Evolutionary conservation across 768 basidiomycete species (phyloP).

Genomic region (Termitomyces sp.): DNA sequence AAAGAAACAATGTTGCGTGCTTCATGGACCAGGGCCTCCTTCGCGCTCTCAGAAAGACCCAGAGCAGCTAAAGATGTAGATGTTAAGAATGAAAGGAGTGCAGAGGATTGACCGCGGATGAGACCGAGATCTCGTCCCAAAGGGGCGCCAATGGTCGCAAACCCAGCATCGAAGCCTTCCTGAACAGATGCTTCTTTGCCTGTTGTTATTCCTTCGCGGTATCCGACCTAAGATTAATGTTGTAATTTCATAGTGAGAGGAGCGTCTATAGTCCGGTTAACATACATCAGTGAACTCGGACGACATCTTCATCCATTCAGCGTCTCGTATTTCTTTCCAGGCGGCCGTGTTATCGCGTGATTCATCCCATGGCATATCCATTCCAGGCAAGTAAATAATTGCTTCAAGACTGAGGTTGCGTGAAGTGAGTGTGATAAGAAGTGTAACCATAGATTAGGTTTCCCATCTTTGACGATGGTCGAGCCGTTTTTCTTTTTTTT

Average conservation of each 20-base stretch:
- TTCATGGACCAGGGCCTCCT: conserved; percentile 29
- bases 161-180: conserved; percentile 86
- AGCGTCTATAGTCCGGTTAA: not conserved
- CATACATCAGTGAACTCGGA: conserved; percentile 67
- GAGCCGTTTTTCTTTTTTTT: too few species aligned
- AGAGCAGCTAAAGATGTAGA: conserved; percentile 12
- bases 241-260: not conserved
- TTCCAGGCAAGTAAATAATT: conserved; percentile 4
- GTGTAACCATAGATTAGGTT: too few species aligned
- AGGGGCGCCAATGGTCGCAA: conserved; percentile 64
- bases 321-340: conserved; percentile 28
- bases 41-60: not conserved
- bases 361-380: conserved; percentile 64
- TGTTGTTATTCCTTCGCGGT: conserved; percentile 92
- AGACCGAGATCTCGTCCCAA: conserved; percentile 73
- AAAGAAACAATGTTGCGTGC: conserved; percentile 46
- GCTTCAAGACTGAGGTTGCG: too few species aligned
- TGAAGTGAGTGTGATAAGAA: too few species aligned
- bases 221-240: conserved; percentile 62
- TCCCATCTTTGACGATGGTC: too few species aligned
- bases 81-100: conserved; percentile 52
- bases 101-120: conserved; percentile 67
- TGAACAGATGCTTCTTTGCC: conserved; percentile 89
- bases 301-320: conserved; percentile 66
- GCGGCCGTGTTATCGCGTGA: conserved; percentile 18